Percentiles rank a stretch among this genome's conserved stretches.
Conservation (phyloP, 2,329 filamentous ascomycete species). For the Cladosporium velox region DNA sequence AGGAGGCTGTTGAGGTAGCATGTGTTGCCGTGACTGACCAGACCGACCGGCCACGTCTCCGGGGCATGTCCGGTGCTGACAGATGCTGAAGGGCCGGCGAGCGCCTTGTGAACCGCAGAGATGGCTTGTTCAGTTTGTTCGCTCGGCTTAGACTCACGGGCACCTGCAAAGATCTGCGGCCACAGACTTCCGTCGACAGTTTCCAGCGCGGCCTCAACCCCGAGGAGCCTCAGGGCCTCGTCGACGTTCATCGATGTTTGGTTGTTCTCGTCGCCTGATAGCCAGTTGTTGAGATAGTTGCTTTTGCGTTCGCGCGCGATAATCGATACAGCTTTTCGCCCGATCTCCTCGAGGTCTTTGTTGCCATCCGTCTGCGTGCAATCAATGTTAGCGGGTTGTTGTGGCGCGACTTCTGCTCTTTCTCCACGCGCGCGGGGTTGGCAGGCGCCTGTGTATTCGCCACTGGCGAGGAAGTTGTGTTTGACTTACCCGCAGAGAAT, state of each 20-base stretch:
- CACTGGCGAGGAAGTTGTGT: neutral
- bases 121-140: constrained; percentile 39
- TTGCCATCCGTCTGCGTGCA: constrained; percentile 51
- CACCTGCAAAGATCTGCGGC: constrained; percentile 28
- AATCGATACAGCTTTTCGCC: constrained; percentile 57
- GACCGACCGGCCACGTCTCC: constrained; percentile 70
- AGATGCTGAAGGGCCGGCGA: constrained; percentile 21
- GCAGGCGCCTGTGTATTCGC: neutral
- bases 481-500: constrained; percentile 54
- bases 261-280: constrained; percentile 54
- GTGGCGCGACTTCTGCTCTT: constrained; percentile 5
- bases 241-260: constrained; percentile 57
- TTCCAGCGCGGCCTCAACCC: constrained; percentile 31
- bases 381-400: neutral
- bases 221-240: constrained; percentile 54
- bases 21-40: constrained; percentile 94
- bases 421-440: neutral
- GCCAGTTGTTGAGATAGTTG: constrained; percentile 53
- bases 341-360: constrained; percentile 51
- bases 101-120: constrained; percentile 33
- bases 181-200: constrained; percentile 30
- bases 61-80: constrained; percentile 23
- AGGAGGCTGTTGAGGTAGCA: constrained; percentile 97
- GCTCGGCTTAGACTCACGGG: constrained; percentile 32
- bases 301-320: constrained; percentile 63